Evolutionary conservation across 345 rosid species (phyloP).

Genomic region (Lagerstroemia speciosa): DNA sequence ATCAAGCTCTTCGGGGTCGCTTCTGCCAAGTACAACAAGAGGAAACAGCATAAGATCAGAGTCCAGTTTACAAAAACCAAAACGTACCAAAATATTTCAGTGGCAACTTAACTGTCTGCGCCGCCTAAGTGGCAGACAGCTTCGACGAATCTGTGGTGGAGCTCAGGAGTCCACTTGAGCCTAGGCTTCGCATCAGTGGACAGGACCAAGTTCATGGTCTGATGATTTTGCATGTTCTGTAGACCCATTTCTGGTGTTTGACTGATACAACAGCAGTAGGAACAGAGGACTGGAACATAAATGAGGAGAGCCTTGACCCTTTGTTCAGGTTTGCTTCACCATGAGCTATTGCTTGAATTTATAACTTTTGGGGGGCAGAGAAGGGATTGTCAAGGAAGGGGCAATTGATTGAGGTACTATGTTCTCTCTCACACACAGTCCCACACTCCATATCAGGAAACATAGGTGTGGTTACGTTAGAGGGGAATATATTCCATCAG

Average conservation of each 20-base stretch:
- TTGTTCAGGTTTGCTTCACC: background rate
- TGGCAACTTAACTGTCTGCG: conserved; percentile 50
- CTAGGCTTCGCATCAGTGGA: conserved; percentile 94
- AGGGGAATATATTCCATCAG: conserved; percentile 20
- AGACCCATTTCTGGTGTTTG: no score
- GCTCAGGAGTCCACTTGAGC: conserved; percentile 91
- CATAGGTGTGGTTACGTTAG: conserved; percentile 15
- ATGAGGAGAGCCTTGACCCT: background rate
- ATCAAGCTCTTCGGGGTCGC: conserved; percentile 93
- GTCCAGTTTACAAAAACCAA: background rate
- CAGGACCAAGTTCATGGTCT: conserved; percentile 59
- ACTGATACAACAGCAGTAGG: no score
- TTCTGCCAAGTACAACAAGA: conserved; percentile 38
- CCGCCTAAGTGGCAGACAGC: conserved; percentile 81
- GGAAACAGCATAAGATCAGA: background rate
- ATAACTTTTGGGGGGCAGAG: background rate
- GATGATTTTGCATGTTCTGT: conserved; percentile 27
- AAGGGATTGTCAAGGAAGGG: background rate
- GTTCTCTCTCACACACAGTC: conserved; percentile 2
- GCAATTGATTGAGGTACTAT: conserved; percentile 6
- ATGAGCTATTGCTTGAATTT: background rate
- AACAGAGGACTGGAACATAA: background rate
- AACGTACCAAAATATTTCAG: background rate
- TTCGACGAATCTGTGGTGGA: conserved; percentile 75
- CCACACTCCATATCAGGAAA: conserved; percentile 14